These are phyloP conservation scores for Nephelium lappaceum DNA, from an alignment of 345 rosid species.

Conservation along the genomic window DNA sequence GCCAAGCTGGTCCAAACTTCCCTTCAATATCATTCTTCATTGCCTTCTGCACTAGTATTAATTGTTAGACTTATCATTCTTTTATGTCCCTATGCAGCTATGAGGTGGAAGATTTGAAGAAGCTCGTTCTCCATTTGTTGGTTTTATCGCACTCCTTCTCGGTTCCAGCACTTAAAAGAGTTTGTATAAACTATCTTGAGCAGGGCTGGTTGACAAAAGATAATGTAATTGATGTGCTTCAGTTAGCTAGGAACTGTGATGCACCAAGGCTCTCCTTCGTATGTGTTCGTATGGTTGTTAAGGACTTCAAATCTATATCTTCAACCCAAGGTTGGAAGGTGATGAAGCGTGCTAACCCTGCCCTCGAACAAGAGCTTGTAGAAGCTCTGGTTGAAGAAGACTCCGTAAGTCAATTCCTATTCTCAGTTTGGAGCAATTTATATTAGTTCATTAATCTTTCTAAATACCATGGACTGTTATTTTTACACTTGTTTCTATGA, in stretches of 20 bases:
- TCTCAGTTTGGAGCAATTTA: neutral
- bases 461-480: neutral
- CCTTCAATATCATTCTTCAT: neutral
- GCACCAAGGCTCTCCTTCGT: conserved; percentile 59
- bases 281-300: conserved; percentile 65
- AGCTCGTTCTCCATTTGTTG: conserved; percentile 73
- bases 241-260: conserved; percentile 70
- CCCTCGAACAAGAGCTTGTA: conserved; percentile 79
- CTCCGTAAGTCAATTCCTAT: conserved; percentile 48
- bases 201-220: conserved; percentile 61
- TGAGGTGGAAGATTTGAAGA: conserved; percentile 68
- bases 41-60: neutral
- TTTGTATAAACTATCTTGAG: conserved; percentile 56
- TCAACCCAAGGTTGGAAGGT: conserved; percentile 85
- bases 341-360: conserved; percentile 65
- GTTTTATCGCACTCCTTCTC: conserved; percentile 76
- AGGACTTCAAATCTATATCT: conserved; percentile 73
- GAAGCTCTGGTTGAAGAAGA: conserved; percentile 71
- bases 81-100: conserved; percentile 54
- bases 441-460: neutral
- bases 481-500: neutral
- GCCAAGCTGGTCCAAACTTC: neutral
- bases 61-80: neutral
- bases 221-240: conserved; percentile 85
- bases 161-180: conserved; percentile 67